Evolutionary conservation across 2,329 filamentous ascomycete species (phyloP), one percentile per base, ranked within the genome.

Genomic region (Cytospora leucostoma): DNA sequence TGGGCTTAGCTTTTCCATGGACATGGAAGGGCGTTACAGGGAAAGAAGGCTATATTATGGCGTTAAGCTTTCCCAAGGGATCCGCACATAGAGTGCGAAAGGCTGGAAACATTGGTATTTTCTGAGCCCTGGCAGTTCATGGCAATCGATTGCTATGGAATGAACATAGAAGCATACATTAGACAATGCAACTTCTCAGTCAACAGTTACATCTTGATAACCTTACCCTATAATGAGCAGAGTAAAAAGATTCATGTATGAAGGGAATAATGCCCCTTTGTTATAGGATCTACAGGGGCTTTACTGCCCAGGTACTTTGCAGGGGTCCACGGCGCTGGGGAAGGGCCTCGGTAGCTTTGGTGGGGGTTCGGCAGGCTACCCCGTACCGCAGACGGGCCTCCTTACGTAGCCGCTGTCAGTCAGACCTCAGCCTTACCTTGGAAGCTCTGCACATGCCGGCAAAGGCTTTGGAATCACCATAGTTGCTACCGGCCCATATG

Each of bases 131-230:
- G 11, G 44, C 44, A 21, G 19, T 2, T 12, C 7, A 47, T 47
- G 44, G 44, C 44, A 47, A 44, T 27, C 27, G 27, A 12, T 21
- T 21, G 44, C 44, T 21, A 21, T 47, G n/a, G 5, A 27, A 19
- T 50, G 19, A 19, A 58, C 32, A 58, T 58, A 58, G 35, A 55
- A 21, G 33, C n/a, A 15, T 50, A 21, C 56, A 38, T 32, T 47
- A 47, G 44, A 47, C 44, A 47, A 47, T 21, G 44, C 3, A 47
- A n/a, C 17, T 19, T 47, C 7, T 17, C n/a, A 7, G 21, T 19
- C 44, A 44, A 44, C 4, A 7, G 38, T 2, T 11, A 12, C 19
- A 11, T 12, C n/a, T 6, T 47, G n/a, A 47, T 2, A 47, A 47
- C 8, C 15, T 44, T 27, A 4, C 27, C 27, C 27, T 27, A 27